These are phyloP conservation scores for Krasilnikovozyma curviuscula DNA, from an alignment of 768 basidiomycete genomes.

Conservation along the genomic window DNA sequence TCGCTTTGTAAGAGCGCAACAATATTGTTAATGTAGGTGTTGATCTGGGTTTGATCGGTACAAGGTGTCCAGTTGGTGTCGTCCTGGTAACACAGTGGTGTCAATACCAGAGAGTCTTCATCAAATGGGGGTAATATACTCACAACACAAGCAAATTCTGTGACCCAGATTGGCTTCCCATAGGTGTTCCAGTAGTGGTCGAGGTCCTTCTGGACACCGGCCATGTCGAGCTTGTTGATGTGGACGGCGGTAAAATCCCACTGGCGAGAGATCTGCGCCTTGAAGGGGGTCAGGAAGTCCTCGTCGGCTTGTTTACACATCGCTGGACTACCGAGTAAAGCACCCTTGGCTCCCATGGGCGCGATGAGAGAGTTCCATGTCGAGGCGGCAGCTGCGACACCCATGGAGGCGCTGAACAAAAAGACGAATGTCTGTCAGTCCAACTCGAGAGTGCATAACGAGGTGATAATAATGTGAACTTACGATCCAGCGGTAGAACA, in stretches of 20 bases:
- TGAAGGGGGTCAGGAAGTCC: conserved; percentile 21
- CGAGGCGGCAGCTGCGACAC: conserved; percentile 9
- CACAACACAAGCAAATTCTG: conserved; percentile 16
- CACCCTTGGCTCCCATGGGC: conserved; percentile 17
- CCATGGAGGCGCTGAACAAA: not conserved
- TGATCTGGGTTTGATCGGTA: conserved; percentile 23
- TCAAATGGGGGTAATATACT: not conserved
- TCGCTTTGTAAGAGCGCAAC: conserved; percentile 22
- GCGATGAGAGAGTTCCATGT: conserved; percentile 21
- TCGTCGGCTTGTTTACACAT: conserved; percentile 26
- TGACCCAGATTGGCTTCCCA: conserved; percentile 23
- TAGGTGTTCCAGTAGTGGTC: conserved; percentile 23
- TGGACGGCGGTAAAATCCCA: conserved; percentile 23
- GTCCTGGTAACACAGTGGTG: conserved; percentile 5
- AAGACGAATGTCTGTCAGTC: conserved; percentile 12
- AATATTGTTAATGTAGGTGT: conserved; percentile 23
- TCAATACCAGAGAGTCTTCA: not conserved
- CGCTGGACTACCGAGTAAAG: conserved; percentile 19
- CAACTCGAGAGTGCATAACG: no score
- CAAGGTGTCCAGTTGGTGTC: conserved; percentile 21
- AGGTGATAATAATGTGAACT: no score
- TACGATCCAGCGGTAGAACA: conserved; percentile 17
- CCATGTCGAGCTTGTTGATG: conserved; percentile 25
- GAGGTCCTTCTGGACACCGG: conserved; percentile 19
- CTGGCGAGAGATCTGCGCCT: conserved; percentile 11